phyloP scores from a whole-genome alignment of 805 yeast species.

The Candida montana region DNA sequence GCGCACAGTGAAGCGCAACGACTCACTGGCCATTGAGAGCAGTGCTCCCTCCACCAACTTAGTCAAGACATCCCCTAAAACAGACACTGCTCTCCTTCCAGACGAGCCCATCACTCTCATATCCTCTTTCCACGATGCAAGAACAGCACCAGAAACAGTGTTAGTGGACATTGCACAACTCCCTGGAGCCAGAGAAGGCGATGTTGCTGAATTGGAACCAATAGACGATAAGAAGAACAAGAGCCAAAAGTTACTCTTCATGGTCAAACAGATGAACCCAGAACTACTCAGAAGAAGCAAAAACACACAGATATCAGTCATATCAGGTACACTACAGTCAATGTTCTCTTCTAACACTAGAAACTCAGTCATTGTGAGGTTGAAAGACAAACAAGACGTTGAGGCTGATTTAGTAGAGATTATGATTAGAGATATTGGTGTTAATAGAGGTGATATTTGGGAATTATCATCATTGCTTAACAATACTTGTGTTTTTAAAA shows the following conservation, averaged over 20 bases:
- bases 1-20: conserved; percentile 22
- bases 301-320: conserved; percentile 45
- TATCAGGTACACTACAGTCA: conserved; percentile 54
- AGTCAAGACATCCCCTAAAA: conserved; percentile 1
- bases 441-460: conserved; percentile 95
- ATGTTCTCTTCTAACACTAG: conserved; percentile 63
- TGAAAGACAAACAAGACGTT: conserved; percentile 39
- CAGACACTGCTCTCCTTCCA: neutral
- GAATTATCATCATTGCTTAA: conserved; percentile 56
- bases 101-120: conserved; percentile 18
- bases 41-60: conserved; percentile 1
- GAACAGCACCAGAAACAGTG: conserved; percentile 54
- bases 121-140: conserved; percentile 55
- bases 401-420: conserved; percentile 81
- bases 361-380: conserved; percentile 55
- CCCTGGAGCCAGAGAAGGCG: conserved; percentile 68
- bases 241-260: conserved; percentile 38
- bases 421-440: conserved; percentile 69
- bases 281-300: conserved; percentile 28
- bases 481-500: conserved; percentile 58
- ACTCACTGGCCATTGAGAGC: conserved; percentile 22
- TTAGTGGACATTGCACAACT: conserved; percentile 53
- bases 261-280: conserved; percentile 32
- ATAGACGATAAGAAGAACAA: conserved; percentile 24
- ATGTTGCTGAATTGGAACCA: conserved; percentile 63